Evolutionary conservation across 1,284 basidiomycete species (phyloP).

Genomic region (Salmacisia buchloeana): DNA sequence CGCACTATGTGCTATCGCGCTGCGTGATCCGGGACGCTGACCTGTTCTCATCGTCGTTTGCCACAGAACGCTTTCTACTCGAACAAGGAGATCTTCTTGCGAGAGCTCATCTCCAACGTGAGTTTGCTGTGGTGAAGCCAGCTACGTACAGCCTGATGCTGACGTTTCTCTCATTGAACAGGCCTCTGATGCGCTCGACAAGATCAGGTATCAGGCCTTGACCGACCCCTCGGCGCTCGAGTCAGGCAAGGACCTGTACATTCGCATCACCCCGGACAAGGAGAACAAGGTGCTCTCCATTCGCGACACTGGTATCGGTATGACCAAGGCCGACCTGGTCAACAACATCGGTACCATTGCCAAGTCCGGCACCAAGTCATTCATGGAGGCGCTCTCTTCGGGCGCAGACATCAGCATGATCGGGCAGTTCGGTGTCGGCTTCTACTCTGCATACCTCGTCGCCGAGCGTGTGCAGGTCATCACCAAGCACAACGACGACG

Average conservation of each 20-base stretch:
- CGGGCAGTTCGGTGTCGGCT: conserved; percentile 96
- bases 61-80: conserved; percentile 46
- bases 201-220: conserved; percentile 48
- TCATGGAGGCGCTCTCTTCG: conserved; percentile 83
- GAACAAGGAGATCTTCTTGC: conserved; percentile 44
- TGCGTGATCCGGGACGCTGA: background rate
- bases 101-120: conserved; percentile 49
- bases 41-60: background rate
- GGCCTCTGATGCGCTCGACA: conserved; percentile 50
- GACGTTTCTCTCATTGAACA: background rate
- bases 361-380: conserved; percentile 92
- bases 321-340: conserved; percentile 57
- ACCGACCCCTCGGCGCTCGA: conserved; percentile 49
- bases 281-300: conserved; percentile 83
- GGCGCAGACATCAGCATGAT: conserved; percentile 62
- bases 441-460: conserved; percentile 99
- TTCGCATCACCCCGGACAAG: conserved; percentile 64
- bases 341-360: conserved; percentile 99
- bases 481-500: conserved; percentile 99
- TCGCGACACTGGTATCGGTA: conserved; percentile 95
- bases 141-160: background rate
- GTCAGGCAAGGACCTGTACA: conserved; percentile 48
- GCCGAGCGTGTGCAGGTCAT: conserved; percentile 97
- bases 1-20: background rate
- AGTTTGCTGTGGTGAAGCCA: background rate